Conservation (phyloP, 1,139 yeast species). For the Debaryomyces fabryi region DNA sequence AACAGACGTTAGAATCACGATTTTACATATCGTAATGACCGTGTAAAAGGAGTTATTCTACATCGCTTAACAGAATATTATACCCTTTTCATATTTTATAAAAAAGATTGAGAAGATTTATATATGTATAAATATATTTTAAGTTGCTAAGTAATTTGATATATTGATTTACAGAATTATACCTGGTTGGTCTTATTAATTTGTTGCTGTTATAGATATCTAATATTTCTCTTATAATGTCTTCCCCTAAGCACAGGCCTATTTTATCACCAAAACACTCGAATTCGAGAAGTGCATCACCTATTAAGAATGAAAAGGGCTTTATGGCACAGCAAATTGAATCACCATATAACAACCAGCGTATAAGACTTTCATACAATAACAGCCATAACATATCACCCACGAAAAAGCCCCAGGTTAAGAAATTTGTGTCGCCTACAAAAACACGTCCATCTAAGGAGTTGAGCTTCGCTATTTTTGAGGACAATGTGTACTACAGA, state of each 20-base stretch:
- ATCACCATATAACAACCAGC: slow-evolving; percentile 11
- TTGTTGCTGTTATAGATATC: background rate
- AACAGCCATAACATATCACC: slow-evolving; percentile 11
- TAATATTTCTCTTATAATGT: slow-evolving; percentile 14
- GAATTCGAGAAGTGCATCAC: slow-evolving; percentile 19
- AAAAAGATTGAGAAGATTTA: background rate
- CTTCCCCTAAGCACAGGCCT: slow-evolving; percentile 32
- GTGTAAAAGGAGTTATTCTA: slow-evolving; percentile 8
- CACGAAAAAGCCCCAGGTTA: background rate
- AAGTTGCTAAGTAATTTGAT: background rate
- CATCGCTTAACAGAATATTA: background rate
- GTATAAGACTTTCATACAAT: slow-evolving; percentile 8
- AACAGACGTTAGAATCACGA: slow-evolving; percentile 4
- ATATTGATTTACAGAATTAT: background rate
- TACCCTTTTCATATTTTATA: background rate
- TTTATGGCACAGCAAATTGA: slow-evolving; percentile 8
- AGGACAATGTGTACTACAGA: slow-evolving; percentile 27
- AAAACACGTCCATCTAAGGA: slow-evolving; percentile 17
- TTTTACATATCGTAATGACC: slow-evolving; percentile 7
- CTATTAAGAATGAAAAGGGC: slow-evolving; percentile 13
- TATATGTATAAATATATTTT: slow-evolving; percentile 1
- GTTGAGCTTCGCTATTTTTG: slow-evolving; percentile 39
- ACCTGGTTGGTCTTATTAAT: background rate
- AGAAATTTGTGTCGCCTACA: slow-evolving; percentile 16
- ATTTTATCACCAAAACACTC: slow-evolving; percentile 37